phyloP scores from a whole-genome alignment of 345 rosid genomes.

The Eucalyptus paniculata region DNA sequence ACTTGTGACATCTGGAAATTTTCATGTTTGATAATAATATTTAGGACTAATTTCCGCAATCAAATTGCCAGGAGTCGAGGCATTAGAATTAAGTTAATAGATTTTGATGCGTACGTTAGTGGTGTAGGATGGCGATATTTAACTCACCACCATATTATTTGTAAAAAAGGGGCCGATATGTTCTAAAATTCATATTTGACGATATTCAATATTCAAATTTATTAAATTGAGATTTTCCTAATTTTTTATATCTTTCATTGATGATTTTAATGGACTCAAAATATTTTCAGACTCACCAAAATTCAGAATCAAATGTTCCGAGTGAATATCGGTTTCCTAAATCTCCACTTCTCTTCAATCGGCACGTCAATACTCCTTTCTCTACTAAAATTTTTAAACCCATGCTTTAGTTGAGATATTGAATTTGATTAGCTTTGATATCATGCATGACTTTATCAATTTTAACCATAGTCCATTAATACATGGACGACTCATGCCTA shows the following conservation, averaged over 20 bases:
- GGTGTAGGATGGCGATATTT: background rate
- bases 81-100: background rate
- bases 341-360: background rate
- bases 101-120: background rate
- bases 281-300: background rate
- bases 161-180: background rate
- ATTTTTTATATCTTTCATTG: background rate
- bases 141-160: too few relatives aligned
- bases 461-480: background rate
- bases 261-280: background rate
- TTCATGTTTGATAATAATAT: too few relatives aligned
- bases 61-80: background rate
- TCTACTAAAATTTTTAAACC: background rate
- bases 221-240: background rate
- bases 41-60: background rate
- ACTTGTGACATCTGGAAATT: background rate
- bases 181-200: background rate
- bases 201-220: background rate
- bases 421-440: background rate
- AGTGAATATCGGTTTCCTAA: background rate
- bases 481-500: background rate
- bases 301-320: too few relatives aligned
- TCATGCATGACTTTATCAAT: background rate
- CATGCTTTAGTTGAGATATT: background rate
- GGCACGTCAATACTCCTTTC: background rate